Conservation (phyloP, 148 eudicot species). For the Rhododendron ferrugineum region DNA sequence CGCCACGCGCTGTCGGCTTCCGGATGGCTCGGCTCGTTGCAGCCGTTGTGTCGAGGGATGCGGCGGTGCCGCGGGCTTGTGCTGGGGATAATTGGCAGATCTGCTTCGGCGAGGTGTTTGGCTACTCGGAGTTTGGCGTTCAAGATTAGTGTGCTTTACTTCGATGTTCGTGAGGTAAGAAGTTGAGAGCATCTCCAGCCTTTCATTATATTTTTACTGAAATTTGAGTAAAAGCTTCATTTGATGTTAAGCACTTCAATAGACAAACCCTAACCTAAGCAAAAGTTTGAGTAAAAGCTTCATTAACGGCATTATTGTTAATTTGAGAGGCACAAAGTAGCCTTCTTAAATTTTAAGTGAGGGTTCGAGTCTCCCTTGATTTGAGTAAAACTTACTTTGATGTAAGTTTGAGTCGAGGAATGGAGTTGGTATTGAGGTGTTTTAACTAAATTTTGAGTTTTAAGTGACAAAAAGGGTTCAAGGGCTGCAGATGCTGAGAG, state of each 20-base stretch:
- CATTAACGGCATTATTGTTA: background rate
- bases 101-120: conserved; percentile 83
- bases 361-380: background rate
- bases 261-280: background rate
- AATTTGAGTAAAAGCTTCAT: background rate
- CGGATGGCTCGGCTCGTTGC: conserved; percentile 94
- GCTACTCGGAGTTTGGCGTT: conserved; percentile 91
- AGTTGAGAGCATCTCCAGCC: background rate
- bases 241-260: background rate
- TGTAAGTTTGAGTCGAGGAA: background rate
- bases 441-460: background rate
- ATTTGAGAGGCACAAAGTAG: background rate
- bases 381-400: background rate
- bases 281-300: background rate
- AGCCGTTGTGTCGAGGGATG: conserved; percentile 97
- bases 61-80: conserved; percentile 90
- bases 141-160: conserved; percentile 92
- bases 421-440: background rate
- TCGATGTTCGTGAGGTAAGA: conserved; percentile 66
- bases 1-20: conserved; percentile 77
- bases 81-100: conserved; percentile 90
- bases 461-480: background rate
- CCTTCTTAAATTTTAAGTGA: background rate
- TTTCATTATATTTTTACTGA: background rate
- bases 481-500: background rate